Evolutionary conservation across 768 basidiomycete genomes (phyloP).

Genomic region (Suillus clintonianus): DNA sequence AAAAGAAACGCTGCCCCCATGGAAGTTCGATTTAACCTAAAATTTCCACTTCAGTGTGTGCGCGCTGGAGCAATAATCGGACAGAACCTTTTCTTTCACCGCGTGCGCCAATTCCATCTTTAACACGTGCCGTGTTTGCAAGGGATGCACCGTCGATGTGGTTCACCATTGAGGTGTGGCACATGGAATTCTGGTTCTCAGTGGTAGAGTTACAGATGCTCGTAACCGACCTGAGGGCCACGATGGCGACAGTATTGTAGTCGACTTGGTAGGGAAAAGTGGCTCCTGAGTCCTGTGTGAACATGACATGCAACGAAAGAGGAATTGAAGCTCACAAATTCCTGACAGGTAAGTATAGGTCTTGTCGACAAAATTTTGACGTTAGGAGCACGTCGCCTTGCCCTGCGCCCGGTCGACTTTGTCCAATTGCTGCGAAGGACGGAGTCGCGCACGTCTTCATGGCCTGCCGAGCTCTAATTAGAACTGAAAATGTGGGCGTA

Average conservation of each 20-base stretch:
- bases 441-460: too few relatives aligned
- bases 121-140: neutral
- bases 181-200: constrained; percentile 57
- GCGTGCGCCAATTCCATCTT: neutral
- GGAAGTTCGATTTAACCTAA: neutral
- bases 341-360: constrained; percentile 42
- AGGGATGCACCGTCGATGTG: constrained; percentile 37
- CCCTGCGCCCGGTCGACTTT: too few relatives aligned
- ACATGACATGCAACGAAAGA: neutral
- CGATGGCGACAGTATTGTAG: constrained; percentile 44
- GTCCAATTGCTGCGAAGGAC: too few relatives aligned
- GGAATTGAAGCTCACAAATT: constrained; percentile 35
- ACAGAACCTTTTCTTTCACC: neutral
- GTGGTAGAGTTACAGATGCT: constrained; percentile 72
- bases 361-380: too few relatives aligned
- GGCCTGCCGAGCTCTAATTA: too few relatives aligned
- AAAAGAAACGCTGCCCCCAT: neutral
- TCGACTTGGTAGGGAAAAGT: constrained; percentile 49
- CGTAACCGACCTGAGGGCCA: constrained; percentile 63
- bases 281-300: neutral
- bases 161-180: constrained; percentile 73
- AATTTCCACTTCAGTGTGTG: neutral
- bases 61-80: neutral
- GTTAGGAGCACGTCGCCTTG: too few relatives aligned
- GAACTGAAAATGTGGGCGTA: too few relatives aligned